Percentiles rank a stretch among this genome's conserved stretches.
Conservation (phyloP, 1,284 basidiomycete species). For the Dichomitus squalens region DNA sequence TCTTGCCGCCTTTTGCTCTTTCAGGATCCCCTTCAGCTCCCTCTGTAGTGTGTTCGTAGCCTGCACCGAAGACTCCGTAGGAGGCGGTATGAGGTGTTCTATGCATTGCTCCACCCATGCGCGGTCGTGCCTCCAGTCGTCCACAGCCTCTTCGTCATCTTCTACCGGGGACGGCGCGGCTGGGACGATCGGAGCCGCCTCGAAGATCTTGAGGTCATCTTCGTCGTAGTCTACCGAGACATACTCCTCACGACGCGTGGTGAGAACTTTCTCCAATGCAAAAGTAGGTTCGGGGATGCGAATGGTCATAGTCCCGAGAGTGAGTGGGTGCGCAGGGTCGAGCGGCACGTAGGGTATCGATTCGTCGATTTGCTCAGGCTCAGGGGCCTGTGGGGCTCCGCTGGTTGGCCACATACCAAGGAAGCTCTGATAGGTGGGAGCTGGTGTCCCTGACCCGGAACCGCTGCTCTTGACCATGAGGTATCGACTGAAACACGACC, state of each 20-base stretch:
- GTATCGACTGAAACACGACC: slow-evolving; percentile 53
- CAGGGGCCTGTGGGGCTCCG: neutral
- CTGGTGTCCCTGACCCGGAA: neutral
- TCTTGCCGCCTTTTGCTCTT: slow-evolving; percentile 52
- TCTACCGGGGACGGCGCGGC: neutral
- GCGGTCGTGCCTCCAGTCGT: slow-evolving; percentile 57
- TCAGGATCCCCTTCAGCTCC: slow-evolving; percentile 56
- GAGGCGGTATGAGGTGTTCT: slow-evolving; percentile 53
- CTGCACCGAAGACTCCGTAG: slow-evolving; percentile 48
- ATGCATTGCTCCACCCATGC: slow-evolving; percentile 48
- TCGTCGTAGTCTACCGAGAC: slow-evolving; percentile 45
- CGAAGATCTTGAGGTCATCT: slow-evolving; percentile 51
- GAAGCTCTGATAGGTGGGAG: neutral
- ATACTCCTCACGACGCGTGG: slow-evolving; percentile 41
- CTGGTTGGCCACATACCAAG: neutral
- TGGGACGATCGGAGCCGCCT: neutral
- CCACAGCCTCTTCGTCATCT: slow-evolving; percentile 10
- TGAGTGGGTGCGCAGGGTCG: slow-evolving; percentile 36
- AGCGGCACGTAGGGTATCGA: slow-evolving; percentile 46
- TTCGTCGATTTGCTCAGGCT: neutral
- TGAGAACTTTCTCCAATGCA: slow-evolving; percentile 49
- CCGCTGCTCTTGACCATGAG: slow-evolving; percentile 48
- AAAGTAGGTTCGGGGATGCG: slow-evolving; percentile 56
- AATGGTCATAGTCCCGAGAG: slow-evolving; percentile 33
- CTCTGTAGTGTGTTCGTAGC: slow-evolving; percentile 56